Percentiles rank a stretch among this genome's conserved stretches.
phyloP scores from a whole-genome alignment of 2,329 filamentous ascomycete genomes.

The Fusarium poae region DNA sequence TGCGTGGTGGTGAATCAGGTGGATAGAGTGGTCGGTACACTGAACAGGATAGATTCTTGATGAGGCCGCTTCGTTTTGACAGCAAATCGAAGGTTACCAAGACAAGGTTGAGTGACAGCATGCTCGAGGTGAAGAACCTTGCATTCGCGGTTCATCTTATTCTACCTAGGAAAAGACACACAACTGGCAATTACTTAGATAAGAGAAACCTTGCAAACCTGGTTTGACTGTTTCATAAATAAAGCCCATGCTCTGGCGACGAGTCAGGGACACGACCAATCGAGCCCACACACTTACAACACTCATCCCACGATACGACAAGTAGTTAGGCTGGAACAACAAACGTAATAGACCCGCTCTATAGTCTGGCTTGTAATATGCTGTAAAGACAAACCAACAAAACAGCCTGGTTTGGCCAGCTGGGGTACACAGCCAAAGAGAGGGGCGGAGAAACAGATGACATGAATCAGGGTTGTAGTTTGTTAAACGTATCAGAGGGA shows the following conservation, averaged over 20 bases:
- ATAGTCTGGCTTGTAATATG: background rate
- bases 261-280: slow-evolving; percentile 15
- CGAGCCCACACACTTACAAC: slow-evolving; percentile 1
- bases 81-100: background rate
- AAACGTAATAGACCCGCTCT: slow-evolving; percentile 15
- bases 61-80: slow-evolving; percentile 1
- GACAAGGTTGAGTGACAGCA: background rate
- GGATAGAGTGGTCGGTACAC: slow-evolving; percentile 4
- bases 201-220: background rate
- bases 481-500: slow-evolving; percentile 9
- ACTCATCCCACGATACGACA: slow-evolving; percentile 5
- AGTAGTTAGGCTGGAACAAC: background rate
- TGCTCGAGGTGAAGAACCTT: slow-evolving; percentile 2
- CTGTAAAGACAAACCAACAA: background rate
- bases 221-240: slow-evolving; percentile 1
- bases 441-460: background rate
- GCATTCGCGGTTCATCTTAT: slow-evolving; percentile 1
- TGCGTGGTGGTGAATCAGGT: slow-evolving; percentile 3
- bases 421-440: slow-evolving; percentile 1
- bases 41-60: background rate
- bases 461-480: slow-evolving; percentile 19
- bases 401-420: background rate
- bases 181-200: background rate
- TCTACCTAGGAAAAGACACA: background rate
- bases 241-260: slow-evolving; percentile 3